Evolutionary conservation across 495 filamentous ascomycete species (phyloP).

Genomic region (Peziza echinospora): DNA sequence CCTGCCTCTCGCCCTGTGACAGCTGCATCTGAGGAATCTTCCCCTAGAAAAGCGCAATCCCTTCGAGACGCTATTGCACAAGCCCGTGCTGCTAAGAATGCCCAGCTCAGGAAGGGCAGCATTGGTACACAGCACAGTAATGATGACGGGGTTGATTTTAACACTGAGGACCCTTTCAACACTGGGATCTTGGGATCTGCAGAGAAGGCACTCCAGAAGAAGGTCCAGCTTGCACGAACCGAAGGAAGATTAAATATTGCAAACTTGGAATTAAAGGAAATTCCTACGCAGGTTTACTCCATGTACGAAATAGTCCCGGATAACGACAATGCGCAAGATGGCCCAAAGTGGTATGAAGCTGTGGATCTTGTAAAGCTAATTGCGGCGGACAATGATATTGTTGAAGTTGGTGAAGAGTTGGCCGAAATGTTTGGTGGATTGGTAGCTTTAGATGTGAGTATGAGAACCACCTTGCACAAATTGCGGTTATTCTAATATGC

Average conservation of each 20-base stretch:
- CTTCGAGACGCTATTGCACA: conserved; percentile 82
- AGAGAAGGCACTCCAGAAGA: conserved; percentile 47
- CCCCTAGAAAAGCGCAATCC: conserved; percentile 45
- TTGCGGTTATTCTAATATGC: background rate
- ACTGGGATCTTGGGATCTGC: conserved; percentile 31
- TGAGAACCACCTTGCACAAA: background rate
- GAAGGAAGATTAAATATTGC: conserved; percentile 81
- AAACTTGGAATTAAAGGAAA: conserved; percentile 54
- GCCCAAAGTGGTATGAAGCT: conserved; percentile 67
- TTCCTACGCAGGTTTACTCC: conserved; percentile 63
- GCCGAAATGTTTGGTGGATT: conserved; percentile 67
- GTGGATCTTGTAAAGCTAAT: conserved; percentile 79
- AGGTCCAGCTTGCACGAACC: conserved; percentile 50
- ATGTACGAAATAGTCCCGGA: conserved; percentile 64
- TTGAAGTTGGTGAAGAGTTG: conserved; percentile 42
- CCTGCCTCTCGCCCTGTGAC: conserved; percentile 5
- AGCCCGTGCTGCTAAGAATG: conserved; percentile 53
- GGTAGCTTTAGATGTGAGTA: conserved; percentile 61
- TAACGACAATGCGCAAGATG: conserved; percentile 24
- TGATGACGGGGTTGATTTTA: conserved; percentile 31
- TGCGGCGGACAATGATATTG: conserved; percentile 80
- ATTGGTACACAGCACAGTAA: conserved; percentile 22
- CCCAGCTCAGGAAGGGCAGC: conserved; percentile 22
- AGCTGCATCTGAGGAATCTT: conserved; percentile 18
- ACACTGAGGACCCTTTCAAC: conserved; percentile 42